Evolutionary conservation across 2,329 filamentous ascomycete genomes (phyloP), one percentile per base, ranked within the genome.

Genomic region (Venturia nashicola): DNA sequence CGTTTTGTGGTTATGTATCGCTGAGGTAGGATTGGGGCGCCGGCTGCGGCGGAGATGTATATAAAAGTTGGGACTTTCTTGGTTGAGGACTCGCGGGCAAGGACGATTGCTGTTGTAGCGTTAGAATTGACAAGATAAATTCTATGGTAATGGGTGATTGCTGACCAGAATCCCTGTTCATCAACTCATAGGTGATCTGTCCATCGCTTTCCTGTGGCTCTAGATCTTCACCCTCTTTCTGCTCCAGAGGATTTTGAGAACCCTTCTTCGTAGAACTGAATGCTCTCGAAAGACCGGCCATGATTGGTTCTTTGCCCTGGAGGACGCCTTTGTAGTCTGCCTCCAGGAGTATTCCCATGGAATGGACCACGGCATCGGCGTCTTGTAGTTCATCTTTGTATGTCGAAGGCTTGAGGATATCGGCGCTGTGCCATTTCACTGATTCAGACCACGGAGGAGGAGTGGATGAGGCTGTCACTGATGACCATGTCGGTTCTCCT

Each of bases 251-350:
- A 73, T 95, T 89, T 70, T 78, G 81, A 63, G 84, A 84, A 64
- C 85, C 71, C 77, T 75, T 69, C 68, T 87, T 87, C 2, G 82
- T 81, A 0, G 84, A 74, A 61, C 86, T 85, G 74, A 97, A 96
- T 34, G 91, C 90, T 70, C 88, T 86, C 67, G 84, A 83, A 16
- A 99, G 78, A 1, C 91, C 93, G 7, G 85, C 76, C 62, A 96
- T 76, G n/a, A 91, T 86, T 0, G 89, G 91, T 71, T 96, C 92
- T 66, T 84, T 86, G 61, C 94, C 94, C 23, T 86, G 87, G 34
- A 99, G 74, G 18, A 96, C 87, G 69, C 89, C 89, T 77, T 99
- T 99, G 84, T 99, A 99, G 79, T 99, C 94, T 61, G 92, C 91
- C 79, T 99, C 94, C 11, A 99, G 84, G 20, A 99, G 82, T 70